These are phyloP conservation scores for Combretum micranthum DNA, from an alignment of 345 rosid species.

Conservation along the genomic window DNA sequence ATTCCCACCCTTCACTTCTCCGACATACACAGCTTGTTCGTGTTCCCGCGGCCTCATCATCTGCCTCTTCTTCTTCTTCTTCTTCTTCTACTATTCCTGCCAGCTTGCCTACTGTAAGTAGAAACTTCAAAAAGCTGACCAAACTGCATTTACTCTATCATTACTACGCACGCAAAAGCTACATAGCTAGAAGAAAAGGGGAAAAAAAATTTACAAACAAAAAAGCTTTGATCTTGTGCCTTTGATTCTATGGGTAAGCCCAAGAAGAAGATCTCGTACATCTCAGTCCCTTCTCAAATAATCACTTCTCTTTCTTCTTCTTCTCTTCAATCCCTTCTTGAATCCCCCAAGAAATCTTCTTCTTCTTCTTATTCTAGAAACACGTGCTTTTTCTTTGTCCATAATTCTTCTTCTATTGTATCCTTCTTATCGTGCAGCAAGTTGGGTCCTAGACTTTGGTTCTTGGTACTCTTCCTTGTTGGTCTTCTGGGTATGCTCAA, in stretches of 20 bases:
- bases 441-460: slow-evolving; percentile 44
- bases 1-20: neutral
- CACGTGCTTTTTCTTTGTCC: slow-evolving; percentile 1
- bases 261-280: slow-evolving; percentile 40
- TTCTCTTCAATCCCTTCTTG: slow-evolving; percentile 49
- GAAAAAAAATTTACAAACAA: neutral
- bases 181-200: no score
- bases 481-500: slow-evolving; percentile 47
- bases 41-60: slow-evolving; percentile 22
- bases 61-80: neutral
- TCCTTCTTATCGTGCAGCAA: slow-evolving; percentile 14
- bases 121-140: no score
- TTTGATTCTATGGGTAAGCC: slow-evolving; percentile 34
- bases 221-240: neutral
- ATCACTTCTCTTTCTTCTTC: slow-evolving; percentile 50
- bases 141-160: neutral
- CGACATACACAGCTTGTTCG: neutral
- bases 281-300: slow-evolving; percentile 53
- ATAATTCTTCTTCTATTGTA: slow-evolving; percentile 14
- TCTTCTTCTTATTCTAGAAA: no score
- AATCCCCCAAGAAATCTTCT: slow-evolving; percentile 53
- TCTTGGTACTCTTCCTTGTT: slow-evolving; percentile 43
- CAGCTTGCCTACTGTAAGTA: neutral
- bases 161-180: neutral
- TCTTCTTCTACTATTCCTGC: slow-evolving; percentile 2